A percentile compares a stretch with the other conserved stretches of the same genome.
Evolutionary conservation across 352 stramenopile species (phyloP).

Genomic region (Phytopythium chamaehyphon): DNA sequence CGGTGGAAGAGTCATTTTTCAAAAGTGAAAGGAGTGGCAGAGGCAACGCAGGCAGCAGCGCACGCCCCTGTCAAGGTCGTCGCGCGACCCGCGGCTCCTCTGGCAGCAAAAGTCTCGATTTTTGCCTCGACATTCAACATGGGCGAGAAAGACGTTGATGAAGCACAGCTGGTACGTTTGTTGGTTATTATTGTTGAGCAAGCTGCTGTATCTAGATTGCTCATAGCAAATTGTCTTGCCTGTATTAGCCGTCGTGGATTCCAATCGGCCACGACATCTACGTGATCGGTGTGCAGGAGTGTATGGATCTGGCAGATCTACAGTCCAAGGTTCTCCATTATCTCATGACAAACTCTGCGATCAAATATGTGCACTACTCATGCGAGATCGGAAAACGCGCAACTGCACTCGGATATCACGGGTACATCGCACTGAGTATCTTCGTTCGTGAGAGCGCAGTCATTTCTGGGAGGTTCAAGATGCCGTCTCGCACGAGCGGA

Average conservation of each 20-base stretch:
- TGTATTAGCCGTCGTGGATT: constrained; percentile 64
- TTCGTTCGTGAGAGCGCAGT: constrained; percentile 74
- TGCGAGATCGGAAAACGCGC: constrained; percentile 79
- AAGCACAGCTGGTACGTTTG: constrained; percentile 39
- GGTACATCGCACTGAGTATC: constrained; percentile 83
- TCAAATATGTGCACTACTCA: constrained; percentile 73
- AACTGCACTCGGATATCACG: constrained; percentile 80
- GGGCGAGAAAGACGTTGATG: constrained; percentile 67
- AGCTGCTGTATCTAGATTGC: no score
- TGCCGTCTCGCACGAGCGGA: constrained; percentile 42
- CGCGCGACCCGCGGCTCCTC: constrained; percentile 9
- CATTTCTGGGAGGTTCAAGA: constrained; percentile 55
- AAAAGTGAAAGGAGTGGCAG: constrained; percentile 14
- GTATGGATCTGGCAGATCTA: constrained; percentile 77
- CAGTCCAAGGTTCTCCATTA: constrained; percentile 64
- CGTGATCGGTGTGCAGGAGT: constrained; percentile 90
- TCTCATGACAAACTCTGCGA: constrained; percentile 39
- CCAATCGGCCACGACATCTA: constrained; percentile 84
- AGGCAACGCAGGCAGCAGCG: constrained; percentile 7
- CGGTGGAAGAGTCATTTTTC: constrained; percentile 7
- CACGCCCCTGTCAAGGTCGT: neutral
- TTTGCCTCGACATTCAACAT: constrained; percentile 88
- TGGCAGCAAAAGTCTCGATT: constrained; percentile 30
- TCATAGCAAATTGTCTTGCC: constrained; percentile 1
- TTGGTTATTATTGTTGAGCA: neutral